phyloP scores from a whole-genome alignment of 1,284 basidiomycete species.

The Ganoderma lingzhi region DNA sequence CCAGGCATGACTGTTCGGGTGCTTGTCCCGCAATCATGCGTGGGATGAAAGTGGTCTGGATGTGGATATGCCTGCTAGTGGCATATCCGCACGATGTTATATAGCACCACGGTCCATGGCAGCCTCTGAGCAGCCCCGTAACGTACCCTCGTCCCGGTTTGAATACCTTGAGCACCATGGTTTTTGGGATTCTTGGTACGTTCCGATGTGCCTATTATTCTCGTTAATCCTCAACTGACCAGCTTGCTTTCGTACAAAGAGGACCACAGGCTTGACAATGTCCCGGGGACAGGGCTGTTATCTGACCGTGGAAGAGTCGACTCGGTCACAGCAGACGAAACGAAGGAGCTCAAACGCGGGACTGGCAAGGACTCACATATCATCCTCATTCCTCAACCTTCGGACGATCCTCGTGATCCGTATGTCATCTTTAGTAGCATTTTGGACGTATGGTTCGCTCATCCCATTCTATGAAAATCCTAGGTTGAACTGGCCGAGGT shows the following conservation, averaged over 20 bases:
- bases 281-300: conserved; percentile 53
- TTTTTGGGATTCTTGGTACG: conserved; percentile 50
- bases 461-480: background rate
- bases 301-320: conserved; percentile 47
- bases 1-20: too few species aligned
- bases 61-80: too few species aligned
- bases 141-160: background rate
- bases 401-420: conserved; percentile 54
- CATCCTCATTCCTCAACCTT: conserved; percentile 55
- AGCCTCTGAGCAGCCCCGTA: background rate
- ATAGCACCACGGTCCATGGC: background rate
- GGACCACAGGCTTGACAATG: conserved; percentile 45
- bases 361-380: conserved; percentile 49
- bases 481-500: conserved; percentile 54
- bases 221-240: too few species aligned
- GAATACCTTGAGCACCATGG: conserved; percentile 35
- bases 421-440: conserved; percentile 17
- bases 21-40: too few species aligned
- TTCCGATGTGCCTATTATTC: background rate
- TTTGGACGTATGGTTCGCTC: too few species aligned
- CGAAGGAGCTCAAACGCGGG: conserved; percentile 47
- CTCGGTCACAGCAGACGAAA: conserved; percentile 42
- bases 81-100: background rate
- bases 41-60: too few species aligned
- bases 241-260: conserved; percentile 36